Conservation (phyloP, 768 basidiomycete genomes). For the Zangia roseola region DNA sequence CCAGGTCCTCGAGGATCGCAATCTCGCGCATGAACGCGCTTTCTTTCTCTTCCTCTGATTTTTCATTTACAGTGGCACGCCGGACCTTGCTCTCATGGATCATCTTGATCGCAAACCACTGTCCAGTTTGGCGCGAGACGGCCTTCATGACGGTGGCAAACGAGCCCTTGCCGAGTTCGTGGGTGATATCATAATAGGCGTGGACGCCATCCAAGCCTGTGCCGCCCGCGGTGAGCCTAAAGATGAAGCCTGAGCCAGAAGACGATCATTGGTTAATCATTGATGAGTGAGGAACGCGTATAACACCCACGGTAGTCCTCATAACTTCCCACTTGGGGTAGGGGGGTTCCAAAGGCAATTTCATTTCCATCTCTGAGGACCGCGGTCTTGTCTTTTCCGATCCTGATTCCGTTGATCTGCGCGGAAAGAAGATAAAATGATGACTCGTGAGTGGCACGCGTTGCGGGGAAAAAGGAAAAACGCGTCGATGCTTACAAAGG, state of each 20-base stretch:
- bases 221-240: slow-evolving; percentile 58
- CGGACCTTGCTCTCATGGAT: slow-evolving; percentile 56
- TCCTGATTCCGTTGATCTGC: slow-evolving; percentile 40
- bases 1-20: slow-evolving; percentile 69
- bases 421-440: not conserved
- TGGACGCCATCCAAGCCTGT: slow-evolving; percentile 54
- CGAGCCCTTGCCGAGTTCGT: slow-evolving; percentile 83
- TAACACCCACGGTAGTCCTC: slow-evolving; percentile 74
- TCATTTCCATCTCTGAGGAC: slow-evolving; percentile 69
- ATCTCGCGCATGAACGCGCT: slow-evolving; percentile 66
- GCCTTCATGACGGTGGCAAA: slow-evolving; percentile 92
- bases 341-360: slow-evolving; percentile 74
- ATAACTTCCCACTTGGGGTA: slow-evolving; percentile 43
- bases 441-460: slow-evolving; percentile 9
- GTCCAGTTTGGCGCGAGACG: slow-evolving; percentile 64
- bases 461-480: slow-evolving; percentile 5
- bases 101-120: slow-evolving; percentile 86
- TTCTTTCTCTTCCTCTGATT: slow-evolving; percentile 30
- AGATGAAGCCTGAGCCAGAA: slow-evolving; percentile 58
- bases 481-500: slow-evolving; percentile 34
- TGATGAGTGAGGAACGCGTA: not conserved
- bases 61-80: slow-evolving; percentile 34
- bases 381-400: slow-evolving; percentile 39
- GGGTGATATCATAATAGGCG: slow-evolving; percentile 61
- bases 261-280: not conserved